Base-by-base conservation (phyloP, 169 alveolate species). In the Eimeria necatrix region DNA sequence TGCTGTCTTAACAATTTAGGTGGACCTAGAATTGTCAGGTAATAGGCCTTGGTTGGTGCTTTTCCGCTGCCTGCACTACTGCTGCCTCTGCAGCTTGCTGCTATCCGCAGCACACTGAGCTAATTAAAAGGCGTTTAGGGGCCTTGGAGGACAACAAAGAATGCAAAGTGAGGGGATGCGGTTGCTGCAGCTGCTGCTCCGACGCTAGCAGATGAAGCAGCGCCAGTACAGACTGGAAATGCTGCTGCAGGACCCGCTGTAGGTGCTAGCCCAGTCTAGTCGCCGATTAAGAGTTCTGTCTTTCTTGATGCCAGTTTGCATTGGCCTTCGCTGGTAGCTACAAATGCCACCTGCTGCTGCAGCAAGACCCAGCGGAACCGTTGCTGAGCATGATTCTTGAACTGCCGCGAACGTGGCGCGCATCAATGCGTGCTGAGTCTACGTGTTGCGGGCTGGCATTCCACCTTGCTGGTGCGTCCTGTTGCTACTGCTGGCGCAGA, bases 101-200 rank as follows among this genome's bases (percentile, higher is more conserved):
- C 80, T 85, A 85, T 46, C 92, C 92, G n/a, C 92, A 85, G 92
- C 92, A 85, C 52, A 60, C 92, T 12, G 92, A 56, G 80, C 92
- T 85, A 18, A 60, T 85, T 16, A 49, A 41, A 22, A 20, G 92
- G 80, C 92, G 92, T 46, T 46, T 85, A 12, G 52, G 80, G 20
- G 48, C 80, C 61, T 60, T 85, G 80, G 92, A 56, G 32, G 92
- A 85, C 61, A 32, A 20, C 53, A 32, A 41, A 20, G 49, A 32
- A 49, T 85, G 92, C 92, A 70, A 53, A 20, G 92, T 85, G 92
- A 46, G 90, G 49, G 56, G 53, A 0, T 4, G 56, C 32, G 4
- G 52, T 14, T 24, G 74, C 32, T 81, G 53, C 20, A 24, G 46
- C 80, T 78, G 70, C 16, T 68, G 78, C n/a, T 68, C 22, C 68